These are phyloP conservation scores for Trichosporon sp. DNA, from an alignment of 1,284 basidiomycete genomes.

Conservation along the genomic window DNA sequence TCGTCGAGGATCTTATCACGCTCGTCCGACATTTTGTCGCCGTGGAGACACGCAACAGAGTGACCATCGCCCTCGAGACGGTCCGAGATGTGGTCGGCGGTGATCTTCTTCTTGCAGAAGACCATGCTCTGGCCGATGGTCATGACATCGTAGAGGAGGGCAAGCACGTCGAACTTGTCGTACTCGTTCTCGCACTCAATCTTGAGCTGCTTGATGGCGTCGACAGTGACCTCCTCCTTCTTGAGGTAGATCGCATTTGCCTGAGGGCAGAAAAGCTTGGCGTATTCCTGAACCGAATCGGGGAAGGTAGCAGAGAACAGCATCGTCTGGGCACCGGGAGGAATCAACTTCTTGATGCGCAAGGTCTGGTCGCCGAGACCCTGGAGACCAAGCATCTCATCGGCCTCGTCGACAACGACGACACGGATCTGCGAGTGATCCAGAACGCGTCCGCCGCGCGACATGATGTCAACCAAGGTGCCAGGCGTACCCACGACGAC, in stretches of 20 bases:
- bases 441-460: slow-evolving; percentile 39
- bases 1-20: slow-evolving; percentile 90
- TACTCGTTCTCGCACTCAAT: slow-evolving; percentile 87
- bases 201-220: slow-evolving; percentile 95
- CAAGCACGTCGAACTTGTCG: slow-evolving; percentile 93
- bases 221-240: slow-evolving; percentile 89
- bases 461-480: slow-evolving; percentile 82
- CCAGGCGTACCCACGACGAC: slow-evolving; percentile 96
- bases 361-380: slow-evolving; percentile 95
- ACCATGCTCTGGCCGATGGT: slow-evolving; percentile 97
- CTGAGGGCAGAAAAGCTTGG: slow-evolving; percentile 82
- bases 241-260: slow-evolving; percentile 96
- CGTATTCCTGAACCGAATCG: slow-evolving; percentile 83
- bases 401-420: slow-evolving; percentile 96
- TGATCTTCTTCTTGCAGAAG: slow-evolving; percentile 88
- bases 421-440: slow-evolving; percentile 80
- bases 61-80: slow-evolving; percentile 92
- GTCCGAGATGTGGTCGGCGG: slow-evolving; percentile 85
- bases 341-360: slow-evolving; percentile 76
- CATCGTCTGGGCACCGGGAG: slow-evolving; percentile 68
- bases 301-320: slow-evolving; percentile 99
- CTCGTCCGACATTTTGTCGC: slow-evolving; percentile 81
- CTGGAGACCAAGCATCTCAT: slow-evolving; percentile 97
- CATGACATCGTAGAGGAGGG: slow-evolving; percentile 81
- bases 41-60: slow-evolving; percentile 92